Base-by-base conservation (phyloP, 345 rosid species). In the Eucalyptus curtisii region DNA sequence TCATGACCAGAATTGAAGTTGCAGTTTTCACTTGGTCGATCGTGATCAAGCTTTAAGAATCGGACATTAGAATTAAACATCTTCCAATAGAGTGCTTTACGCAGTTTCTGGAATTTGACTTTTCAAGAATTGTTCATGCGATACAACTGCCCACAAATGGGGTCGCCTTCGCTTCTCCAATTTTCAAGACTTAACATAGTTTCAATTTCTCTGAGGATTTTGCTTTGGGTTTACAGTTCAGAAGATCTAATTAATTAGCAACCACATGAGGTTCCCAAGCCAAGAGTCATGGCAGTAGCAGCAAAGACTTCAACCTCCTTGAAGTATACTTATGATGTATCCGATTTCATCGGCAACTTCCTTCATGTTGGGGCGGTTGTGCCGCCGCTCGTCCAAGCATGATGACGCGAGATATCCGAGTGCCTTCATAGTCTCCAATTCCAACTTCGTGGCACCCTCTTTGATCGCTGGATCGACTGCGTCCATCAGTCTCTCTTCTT, bases 361-460 rank as follows among this genome's bases (percentile, higher is more conserved):
- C 50, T 89, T 92, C 95, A 94, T 94, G 27, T 94, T 90, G 17
- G 97, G 95, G 49, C 95, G 90, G 87, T 92, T 89, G 86, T 93
- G 94, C 81, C 95, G 88, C 86, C 91, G 93, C 79, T 93, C 94
- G 76, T 91, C 93, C 88, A 95, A 90, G 19, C 95, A 95, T 20
- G 90, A 87, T 40, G 89, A 93, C 3, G 95, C 96, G 53, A 94
- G 79, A 30, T 88, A 86, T 31, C 92, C 96, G 44, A 95, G 61
- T 49, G 93, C 94, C 86, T 91, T 91, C 90, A 93, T 91, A 24
- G 91, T 90, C 89, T 91, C 94, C 87, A 90, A 48, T 80, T 94
- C 95, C 88, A 49, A 22, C 15, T 33, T 88, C 47, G 87, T 92
- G 30, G 92, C 95, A 24, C 86, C 89, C 40, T 88, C 89, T 47